phyloP scores from a whole-genome alignment of 805 yeast genomes.

The Tetrapisispora pingtungensis region DNA sequence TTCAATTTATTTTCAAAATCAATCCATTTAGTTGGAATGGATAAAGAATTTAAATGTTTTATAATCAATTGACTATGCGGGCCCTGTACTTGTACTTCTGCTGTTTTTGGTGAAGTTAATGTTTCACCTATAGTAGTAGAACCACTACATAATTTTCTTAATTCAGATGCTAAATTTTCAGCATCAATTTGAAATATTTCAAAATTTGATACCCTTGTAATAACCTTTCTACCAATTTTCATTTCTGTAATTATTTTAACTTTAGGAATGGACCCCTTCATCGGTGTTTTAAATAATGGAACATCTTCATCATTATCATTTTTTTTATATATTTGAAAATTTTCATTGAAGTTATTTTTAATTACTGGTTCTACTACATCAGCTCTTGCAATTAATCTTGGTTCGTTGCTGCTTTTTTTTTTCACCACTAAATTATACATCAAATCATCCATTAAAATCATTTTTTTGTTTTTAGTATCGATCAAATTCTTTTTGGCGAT shows the following conservation, averaged over 20 bases:
- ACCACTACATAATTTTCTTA: slow-evolving; percentile 79
- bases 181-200: slow-evolving; percentile 60
- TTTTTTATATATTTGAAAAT: slow-evolving; percentile 36
- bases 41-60: slow-evolving; percentile 49
- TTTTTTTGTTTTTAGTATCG: slow-evolving; percentile 41
- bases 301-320: slow-evolving; percentile 8
- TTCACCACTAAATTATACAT: slow-evolving; percentile 31
- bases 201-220: slow-evolving; percentile 63
- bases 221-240: slow-evolving; percentile 70
- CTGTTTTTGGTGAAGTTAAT: slow-evolving; percentile 38
- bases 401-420: slow-evolving; percentile 23
- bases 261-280: slow-evolving; percentile 59
- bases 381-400: slow-evolving; percentile 34
- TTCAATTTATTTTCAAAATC: slow-evolving; percentile 53
- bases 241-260: slow-evolving; percentile 60
- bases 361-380: slow-evolving; percentile 37
- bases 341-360: slow-evolving; percentile 37
- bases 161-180: slow-evolving; percentile 51
- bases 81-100: slow-evolving; percentile 84
- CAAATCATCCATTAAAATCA: slow-evolving; percentile 45
- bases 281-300: slow-evolving; percentile 38
- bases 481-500: slow-evolving; percentile 44
- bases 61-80: slow-evolving; percentile 60
- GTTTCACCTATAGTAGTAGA: slow-evolving; percentile 66
- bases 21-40: slow-evolving; percentile 59